Evolutionary conservation across 2,329 filamentous ascomycete species (phyloP).

Genomic region (Diaporthe vaccinii): DNA sequence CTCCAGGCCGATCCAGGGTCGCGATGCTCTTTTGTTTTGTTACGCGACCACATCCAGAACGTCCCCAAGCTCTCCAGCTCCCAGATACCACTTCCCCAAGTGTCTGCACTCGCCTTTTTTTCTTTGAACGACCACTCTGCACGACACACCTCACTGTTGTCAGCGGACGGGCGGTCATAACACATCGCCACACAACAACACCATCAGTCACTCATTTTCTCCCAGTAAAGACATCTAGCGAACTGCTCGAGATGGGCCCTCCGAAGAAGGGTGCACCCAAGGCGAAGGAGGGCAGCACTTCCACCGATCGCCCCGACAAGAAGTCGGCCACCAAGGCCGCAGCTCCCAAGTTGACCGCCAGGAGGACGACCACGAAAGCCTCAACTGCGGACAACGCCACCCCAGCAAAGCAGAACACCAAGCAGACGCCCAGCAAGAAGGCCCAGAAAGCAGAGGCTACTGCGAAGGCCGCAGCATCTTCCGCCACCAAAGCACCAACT

Average conservation of each 20-base stretch:
- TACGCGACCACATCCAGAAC: conserved; percentile 33
- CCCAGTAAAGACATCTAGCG: conserved; percentile 41
- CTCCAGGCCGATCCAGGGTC: conserved; percentile 23
- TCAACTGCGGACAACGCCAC: neutral
- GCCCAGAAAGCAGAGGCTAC: conserved; percentile 34
- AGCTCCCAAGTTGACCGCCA: conserved; percentile 5
- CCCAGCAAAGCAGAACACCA: neutral
- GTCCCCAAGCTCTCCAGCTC: conserved; percentile 18
- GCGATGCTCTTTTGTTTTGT: conserved; percentile 21
- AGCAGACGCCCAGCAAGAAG: conserved; percentile 28
- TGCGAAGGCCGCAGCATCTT: neutral
- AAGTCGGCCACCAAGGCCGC: neutral
- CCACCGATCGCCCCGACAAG: conserved; percentile 41
- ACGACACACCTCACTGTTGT: too few species aligned
- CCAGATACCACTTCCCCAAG: neutral
- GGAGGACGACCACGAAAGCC: neutral
- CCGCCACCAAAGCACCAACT: conserved; percentile 39
- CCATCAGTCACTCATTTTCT: conserved; percentile 15
- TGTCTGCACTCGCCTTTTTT: neutral
- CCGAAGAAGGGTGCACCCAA: conserved; percentile 42
- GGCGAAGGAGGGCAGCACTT: conserved; percentile 6
- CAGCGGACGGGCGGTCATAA: neutral
- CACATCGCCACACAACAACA: neutral
- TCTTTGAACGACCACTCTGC: neutral
- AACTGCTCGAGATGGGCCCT: conserved; percentile 28